Conservation (phyloP, 257 asterid genomes). For the Solanum raphanifolium region DNA sequence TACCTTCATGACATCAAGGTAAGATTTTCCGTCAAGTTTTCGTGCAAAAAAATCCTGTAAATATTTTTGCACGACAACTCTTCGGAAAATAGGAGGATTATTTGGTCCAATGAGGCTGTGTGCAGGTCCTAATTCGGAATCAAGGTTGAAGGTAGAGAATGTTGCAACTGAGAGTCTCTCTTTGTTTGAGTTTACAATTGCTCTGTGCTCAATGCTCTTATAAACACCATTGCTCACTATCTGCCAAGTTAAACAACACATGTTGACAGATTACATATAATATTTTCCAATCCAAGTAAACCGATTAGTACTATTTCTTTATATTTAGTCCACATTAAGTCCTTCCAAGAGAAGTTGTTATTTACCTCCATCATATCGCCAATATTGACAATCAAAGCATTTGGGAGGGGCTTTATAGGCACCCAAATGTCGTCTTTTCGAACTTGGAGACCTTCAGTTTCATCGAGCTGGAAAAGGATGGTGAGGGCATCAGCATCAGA, state of each 20-base stretch:
- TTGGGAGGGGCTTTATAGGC: constrained; percentile 26
- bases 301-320: no score
- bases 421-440: constrained; percentile 39
- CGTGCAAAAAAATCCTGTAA: background rate
- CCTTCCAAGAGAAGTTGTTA: background rate
- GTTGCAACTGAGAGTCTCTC: constrained; percentile 51
- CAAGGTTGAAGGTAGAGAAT: constrained; percentile 31
- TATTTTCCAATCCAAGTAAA: no score
- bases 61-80: background rate
- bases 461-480: constrained; percentile 40
- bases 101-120: constrained; percentile 23
- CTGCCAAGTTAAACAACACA: constrained; percentile 9
- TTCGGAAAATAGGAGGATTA: constrained; percentile 26
- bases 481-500: constrained; percentile 49
- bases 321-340: no score
- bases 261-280: no score
- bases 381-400: constrained; percentile 42
- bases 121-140: constrained; percentile 41
- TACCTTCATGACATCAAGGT: background rate
- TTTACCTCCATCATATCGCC: constrained; percentile 52
- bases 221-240: constrained; percentile 42
- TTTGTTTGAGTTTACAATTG: constrained; percentile 26
- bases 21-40: background rate
- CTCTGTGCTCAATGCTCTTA: constrained; percentile 47
- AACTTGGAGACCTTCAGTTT: constrained; percentile 39